Base-by-base conservation (phyloP, 2,329 filamentous ascomycete species). In the Fusarium sp. region DNA sequence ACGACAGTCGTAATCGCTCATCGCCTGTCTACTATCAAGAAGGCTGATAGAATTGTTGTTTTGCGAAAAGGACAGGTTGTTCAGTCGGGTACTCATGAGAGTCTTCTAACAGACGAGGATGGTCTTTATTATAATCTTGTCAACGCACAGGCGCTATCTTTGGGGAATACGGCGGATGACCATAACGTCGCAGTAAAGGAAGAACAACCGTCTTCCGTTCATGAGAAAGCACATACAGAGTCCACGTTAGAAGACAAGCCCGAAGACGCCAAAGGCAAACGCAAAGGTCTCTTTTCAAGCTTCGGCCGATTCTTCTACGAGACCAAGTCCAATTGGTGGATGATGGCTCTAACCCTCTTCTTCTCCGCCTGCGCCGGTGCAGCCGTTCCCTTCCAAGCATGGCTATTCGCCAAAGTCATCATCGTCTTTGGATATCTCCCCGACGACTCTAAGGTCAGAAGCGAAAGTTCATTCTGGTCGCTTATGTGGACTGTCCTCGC, bases 11-110 rank as follows among this genome's bases (percentile, higher is more conserved):
- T 91, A 18, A 92, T 95, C 70, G 92, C 92, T 2, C 91, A 94
- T 78, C 85, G 92, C 3, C 83, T 94, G 4, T 92, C 91, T 0
- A 94, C 92, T 0, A 92, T 94, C 74, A 91, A 90, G 78, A 89
- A 92, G 67, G 93, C 93, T 5, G 91, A 97, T 76, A 88, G 90
- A 33, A 97, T 97, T 60, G 83, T 94, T 13, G 93, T 97, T 1
- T 80, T 97, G 55, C 86, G 91, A 46, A 87, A 91, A 70, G 93
- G 94, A 3, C 81, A 85, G 55, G 87, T 93, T 1, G 85, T 91
- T 10, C 93, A 97, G 78, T 83, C 90, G 70, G 93, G 93, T 0
- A 93, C 88, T 0, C 94, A 97, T 70, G 88, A 93, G 8, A 86
- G 89, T 46, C 86, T 97, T 0, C 83, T 97, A 2, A 78, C 84